Evolutionary conservation across 257 asterid species (phyloP).

Genomic region (Solanum ossicruentum): DNA sequence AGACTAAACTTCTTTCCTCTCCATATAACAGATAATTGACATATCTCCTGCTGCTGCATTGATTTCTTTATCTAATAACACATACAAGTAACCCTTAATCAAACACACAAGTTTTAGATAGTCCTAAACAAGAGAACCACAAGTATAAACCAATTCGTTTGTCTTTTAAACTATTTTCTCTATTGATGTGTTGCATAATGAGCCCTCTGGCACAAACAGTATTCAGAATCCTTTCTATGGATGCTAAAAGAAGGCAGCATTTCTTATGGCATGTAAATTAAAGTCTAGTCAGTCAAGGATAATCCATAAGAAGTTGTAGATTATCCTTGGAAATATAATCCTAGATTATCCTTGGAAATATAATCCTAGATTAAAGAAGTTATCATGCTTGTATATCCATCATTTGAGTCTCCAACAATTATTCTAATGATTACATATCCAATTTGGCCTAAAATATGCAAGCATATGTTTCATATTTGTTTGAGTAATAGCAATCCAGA

Average conservation of each 20-base stretch:
- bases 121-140: not conserved
- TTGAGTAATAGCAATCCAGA: too few species aligned
- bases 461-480: too few species aligned
- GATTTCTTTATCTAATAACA: conserved; percentile 11
- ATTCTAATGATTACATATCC: too few species aligned
- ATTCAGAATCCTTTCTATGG: not conserved
- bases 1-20: conserved; percentile 46
- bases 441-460: too few species aligned
- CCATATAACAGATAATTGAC: conserved; percentile 48
- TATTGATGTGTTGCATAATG: not conserved
- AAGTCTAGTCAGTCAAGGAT: not conserved
- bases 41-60: conserved; percentile 39
- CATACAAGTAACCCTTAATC: not conserved
- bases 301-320: not conserved
- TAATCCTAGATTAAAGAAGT: too few species aligned
- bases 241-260: not conserved
- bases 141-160: not conserved
- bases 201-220: not conserved
- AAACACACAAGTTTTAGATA: not conserved
- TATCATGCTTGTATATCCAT: too few species aligned
- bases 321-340: too few species aligned
- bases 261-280: not conserved
- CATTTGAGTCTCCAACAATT: too few species aligned
- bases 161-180: not conserved
- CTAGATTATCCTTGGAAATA: too few species aligned